Conservation (phyloP, 352 stramenopile genomes). For the Globisporangium irregulare region DNA sequence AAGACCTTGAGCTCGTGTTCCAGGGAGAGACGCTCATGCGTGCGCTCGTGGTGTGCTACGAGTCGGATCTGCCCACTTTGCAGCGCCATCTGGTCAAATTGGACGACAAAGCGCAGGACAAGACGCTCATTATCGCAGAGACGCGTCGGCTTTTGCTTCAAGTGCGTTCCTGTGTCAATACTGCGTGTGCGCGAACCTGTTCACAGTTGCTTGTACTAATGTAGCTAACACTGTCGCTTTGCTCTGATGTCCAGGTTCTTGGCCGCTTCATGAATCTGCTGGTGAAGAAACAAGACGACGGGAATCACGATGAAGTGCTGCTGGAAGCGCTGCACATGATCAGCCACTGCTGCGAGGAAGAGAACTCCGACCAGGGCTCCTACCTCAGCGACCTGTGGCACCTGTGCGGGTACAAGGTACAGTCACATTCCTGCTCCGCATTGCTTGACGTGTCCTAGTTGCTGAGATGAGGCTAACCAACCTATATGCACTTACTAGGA, state of each 20-base stretch:
- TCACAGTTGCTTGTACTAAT: background rate
- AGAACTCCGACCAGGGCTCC: constrained; percentile 56
- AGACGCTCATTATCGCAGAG: constrained; percentile 42
- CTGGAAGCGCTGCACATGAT: constrained; percentile 61
- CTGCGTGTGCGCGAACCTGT: background rate
- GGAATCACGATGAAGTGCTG: constrained; percentile 35
- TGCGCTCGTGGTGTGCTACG: constrained; percentile 55
- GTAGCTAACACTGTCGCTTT: background rate
- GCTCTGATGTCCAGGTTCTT: constrained; percentile 17
- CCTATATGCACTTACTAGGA: constrained; percentile 21
- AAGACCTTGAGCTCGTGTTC: constrained; percentile 25
- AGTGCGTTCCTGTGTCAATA: constrained; percentile 17
- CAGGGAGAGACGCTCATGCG: constrained; percentile 39
- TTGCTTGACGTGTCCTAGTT: background rate
- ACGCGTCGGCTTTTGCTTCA: constrained; percentile 41
- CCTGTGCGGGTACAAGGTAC: constrained; percentile 54
- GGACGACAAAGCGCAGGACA: constrained; percentile 33
- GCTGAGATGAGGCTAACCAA: background rate
- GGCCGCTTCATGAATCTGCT: constrained; percentile 29
- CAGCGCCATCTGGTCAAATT: constrained; percentile 44
- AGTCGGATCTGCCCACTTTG: constrained; percentile 44
- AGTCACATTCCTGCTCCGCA: background rate
- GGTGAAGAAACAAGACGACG: constrained; percentile 30
- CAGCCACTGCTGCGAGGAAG: constrained; percentile 48
- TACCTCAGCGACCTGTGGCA: constrained; percentile 74